These are phyloP conservation scores for Tolypocladium pustulatum DNA, from an alignment of 2,329 filamentous ascomycete species.

Conservation along the genomic window DNA sequence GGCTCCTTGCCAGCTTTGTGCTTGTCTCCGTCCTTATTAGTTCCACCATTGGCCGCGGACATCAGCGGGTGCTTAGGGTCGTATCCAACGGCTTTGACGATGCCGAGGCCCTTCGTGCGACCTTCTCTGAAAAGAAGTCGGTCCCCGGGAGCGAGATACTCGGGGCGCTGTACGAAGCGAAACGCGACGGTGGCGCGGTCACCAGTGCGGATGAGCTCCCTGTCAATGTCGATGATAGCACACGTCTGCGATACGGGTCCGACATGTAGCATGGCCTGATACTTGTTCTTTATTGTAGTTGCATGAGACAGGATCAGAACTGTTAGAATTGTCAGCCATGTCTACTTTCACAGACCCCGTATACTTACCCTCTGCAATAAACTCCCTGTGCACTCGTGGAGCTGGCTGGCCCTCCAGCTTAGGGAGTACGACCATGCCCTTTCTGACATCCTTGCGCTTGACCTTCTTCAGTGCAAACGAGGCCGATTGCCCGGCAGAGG, in stretches of 20 bases:
- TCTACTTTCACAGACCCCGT: neutral
- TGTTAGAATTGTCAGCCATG: slow-evolving; percentile 13
- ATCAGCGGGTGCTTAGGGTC: slow-evolving; percentile 48
- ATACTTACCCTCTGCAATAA: slow-evolving; percentile 60
- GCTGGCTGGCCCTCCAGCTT: slow-evolving; percentile 62
- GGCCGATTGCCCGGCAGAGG: slow-evolving; percentile 83
- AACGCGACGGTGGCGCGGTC: slow-evolving; percentile 93
- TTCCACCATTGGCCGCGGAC: slow-evolving; percentile 3
- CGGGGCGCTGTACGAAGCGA: slow-evolving; percentile 84
- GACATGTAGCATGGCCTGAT: slow-evolving; percentile 97
- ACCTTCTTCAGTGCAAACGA: slow-evolving; percentile 85
- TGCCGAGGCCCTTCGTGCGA: slow-evolving; percentile 86
- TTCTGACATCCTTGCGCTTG: slow-evolving; percentile 82
- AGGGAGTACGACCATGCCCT: slow-evolving; percentile 94
- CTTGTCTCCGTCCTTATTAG: neutral
- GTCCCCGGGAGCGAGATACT: slow-evolving; percentile 84
- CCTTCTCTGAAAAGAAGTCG: slow-evolving; percentile 89
- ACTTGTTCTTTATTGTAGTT: slow-evolving; percentile 92
- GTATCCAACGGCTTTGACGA: slow-evolving; percentile 86
- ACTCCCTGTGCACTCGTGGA: slow-evolving; percentile 65
- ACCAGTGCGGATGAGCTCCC: slow-evolving; percentile 88
- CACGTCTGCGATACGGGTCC: slow-evolving; percentile 93
- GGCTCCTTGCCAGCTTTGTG: neutral
- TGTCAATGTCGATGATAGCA: slow-evolving; percentile 92
- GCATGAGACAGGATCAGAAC: slow-evolving; percentile 92